Evolutionary conservation across 2,329 filamentous ascomycete species (phyloP).

Genomic region (Hypocreales sp.): DNA sequence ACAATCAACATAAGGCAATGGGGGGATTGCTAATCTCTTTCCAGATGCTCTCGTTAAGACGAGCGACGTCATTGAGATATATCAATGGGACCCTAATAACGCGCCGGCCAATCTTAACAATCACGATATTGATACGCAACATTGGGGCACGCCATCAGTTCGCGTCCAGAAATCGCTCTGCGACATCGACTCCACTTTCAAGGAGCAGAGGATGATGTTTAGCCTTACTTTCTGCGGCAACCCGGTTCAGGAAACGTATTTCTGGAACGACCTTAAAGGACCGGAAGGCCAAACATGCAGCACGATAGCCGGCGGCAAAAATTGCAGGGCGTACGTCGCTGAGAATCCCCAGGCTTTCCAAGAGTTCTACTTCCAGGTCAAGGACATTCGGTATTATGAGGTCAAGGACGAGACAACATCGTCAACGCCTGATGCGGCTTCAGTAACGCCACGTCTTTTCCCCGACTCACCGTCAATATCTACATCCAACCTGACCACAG

Average conservation of each 20-base stretch:
- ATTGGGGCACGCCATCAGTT: slow-evolving; percentile 1
- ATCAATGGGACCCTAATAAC: slow-evolving; percentile 14
- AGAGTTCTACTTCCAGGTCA: slow-evolving; percentile 1
- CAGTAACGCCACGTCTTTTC: background rate
- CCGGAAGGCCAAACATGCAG: background rate
- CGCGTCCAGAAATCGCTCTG: background rate
- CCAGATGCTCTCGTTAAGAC: slow-evolving; percentile 22
- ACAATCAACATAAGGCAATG: too few relatives aligned
- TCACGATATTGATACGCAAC: background rate
- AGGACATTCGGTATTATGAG: slow-evolving; percentile 2
- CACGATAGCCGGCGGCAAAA: background rate
- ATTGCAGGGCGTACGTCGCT: slow-evolving; percentile 1
- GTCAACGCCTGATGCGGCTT: background rate
- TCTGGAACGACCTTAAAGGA: background rate
- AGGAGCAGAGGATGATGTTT: slow-evolving; percentile 1
- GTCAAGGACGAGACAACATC: background rate
- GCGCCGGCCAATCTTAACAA: slow-evolving; percentile 13
- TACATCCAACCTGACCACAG: too few relatives aligned
- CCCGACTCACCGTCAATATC: slow-evolving; percentile 1
- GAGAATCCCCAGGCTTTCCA: background rate
- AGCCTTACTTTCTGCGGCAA: slow-evolving; percentile 1
- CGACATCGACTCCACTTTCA: slow-evolving; percentile 1
- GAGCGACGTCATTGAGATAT: slow-evolving; percentile 18
- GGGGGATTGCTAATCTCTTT: background rate
- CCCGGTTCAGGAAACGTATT: background rate